Base-by-base conservation (phyloP, 306 rosid species). In the Vicia sativa region DNA sequence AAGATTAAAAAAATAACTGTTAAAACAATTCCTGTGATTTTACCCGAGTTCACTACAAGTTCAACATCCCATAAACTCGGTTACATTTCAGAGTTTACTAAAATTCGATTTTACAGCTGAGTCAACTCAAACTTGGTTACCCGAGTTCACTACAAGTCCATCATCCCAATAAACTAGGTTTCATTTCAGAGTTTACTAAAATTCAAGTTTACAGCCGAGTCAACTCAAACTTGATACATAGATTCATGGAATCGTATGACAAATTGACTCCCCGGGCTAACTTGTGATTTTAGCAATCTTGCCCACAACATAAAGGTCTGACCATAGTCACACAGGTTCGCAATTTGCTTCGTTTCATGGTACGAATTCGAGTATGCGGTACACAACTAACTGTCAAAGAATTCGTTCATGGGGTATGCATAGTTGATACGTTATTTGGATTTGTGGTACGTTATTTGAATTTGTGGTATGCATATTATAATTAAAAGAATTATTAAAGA, bases 231-330 rank as follows among this genome's bases (percentile, higher is more conserved):
- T 43, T 43, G 49, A 43, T 43, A 13, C 49, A 16, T 43, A 43
- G 18, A 43, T 14, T 43, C 18, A 2, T 43, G 49, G 7, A 43
- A 5, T 12, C 18, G 7, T 13, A 43, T 14, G 18, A 7, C 9
- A 6, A 7, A 34, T 34, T 34, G 38, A 43, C 18, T 43, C 18
- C 8, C 13, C 49, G 1, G n/a, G 14, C 15, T 43, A 13, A 13
- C 49, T 43, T 43, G 49, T 0, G 16, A 13, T 43, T 43, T 43
- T 43, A 43, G 15, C 49, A 43, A 43, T 14, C 18, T n/a, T 43
- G 18, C 9, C 53, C 23, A 48, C 29, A 55, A 76, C 65, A 56
- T 7, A 39, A 28, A 66, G 21, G 53, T 15, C 23, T 21, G 38
- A 35, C 44, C 37, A 31, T 31, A 31, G 8, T 31, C 37, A 31